Evolutionary conservation across 2,329 filamentous ascomycete genomes (phyloP).

Genomic region (Hypoxylon sp.): DNA sequence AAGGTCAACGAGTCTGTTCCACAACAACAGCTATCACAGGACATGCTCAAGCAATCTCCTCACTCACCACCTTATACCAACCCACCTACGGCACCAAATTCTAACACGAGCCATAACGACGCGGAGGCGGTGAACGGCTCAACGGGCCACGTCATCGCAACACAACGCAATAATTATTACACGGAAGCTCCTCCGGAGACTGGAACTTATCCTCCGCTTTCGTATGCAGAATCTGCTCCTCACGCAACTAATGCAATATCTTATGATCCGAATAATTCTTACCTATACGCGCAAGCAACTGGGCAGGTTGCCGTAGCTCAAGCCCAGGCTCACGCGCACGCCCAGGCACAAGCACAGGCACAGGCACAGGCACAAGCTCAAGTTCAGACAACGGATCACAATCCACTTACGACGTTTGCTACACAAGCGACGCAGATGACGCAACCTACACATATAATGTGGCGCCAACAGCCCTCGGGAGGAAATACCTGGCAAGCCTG

Average conservation of each 20-base stretch:
- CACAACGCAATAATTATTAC: slow-evolving; percentile 47
- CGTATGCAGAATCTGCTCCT: slow-evolving; percentile 45
- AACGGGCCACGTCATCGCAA: slow-evolving; percentile 44
- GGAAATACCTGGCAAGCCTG: slow-evolving; percentile 67
- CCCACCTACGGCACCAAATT: slow-evolving; percentile 40
- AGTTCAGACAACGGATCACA: slow-evolving; percentile 46
- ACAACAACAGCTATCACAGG: slow-evolving; percentile 44
- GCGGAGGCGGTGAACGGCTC: slow-evolving; percentile 43
- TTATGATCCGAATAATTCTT: slow-evolving; percentile 47
- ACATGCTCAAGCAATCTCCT: slow-evolving; percentile 50
- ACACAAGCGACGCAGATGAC: slow-evolving; percentile 49
- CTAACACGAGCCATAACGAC: slow-evolving; percentile 38
- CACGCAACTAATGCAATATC: slow-evolving; percentile 45
- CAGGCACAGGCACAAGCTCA: slow-evolving; percentile 48
- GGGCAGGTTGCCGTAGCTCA: slow-evolving; percentile 46
- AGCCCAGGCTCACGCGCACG: slow-evolving; percentile 44
- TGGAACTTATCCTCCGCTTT: slow-evolving; percentile 46
- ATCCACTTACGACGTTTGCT: slow-evolving; percentile 49
- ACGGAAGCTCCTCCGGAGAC: slow-evolving; percentile 45
- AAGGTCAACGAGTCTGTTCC: slow-evolving; percentile 47
- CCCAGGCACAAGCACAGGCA: slow-evolving; percentile 45
- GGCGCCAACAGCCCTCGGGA: slow-evolving; percentile 47
- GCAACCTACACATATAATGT: slow-evolving; percentile 48
- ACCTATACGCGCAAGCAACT: slow-evolving; percentile 48
- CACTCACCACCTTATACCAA: slow-evolving; percentile 48